These are phyloP conservation scores for Coniella vitis DNA, from an alignment of 2,329 filamentous ascomycete species.

Conservation along the genomic window DNA sequence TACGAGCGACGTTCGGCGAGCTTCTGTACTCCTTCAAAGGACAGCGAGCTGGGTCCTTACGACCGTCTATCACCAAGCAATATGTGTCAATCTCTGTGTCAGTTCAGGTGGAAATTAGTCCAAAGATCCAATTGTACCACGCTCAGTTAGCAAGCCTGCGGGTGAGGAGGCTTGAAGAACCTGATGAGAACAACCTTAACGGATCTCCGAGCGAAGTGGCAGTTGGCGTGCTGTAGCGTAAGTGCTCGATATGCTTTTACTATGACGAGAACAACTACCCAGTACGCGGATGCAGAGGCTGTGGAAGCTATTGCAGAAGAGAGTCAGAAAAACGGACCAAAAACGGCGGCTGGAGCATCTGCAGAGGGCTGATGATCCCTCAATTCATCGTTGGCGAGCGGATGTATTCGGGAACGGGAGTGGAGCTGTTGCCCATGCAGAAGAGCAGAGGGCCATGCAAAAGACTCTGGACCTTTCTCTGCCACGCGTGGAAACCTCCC, in stretches of 20 bases:
- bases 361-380: not conserved
- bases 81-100: not conserved
- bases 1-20: too few species aligned
- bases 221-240: too few species aligned
- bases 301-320: slow-evolving; percentile 8
- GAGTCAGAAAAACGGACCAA: slow-evolving; percentile 6
- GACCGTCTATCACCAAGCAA: not conserved
- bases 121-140: not conserved
- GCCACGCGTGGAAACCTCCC: too few species aligned
- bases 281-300: not conserved
- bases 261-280: not conserved
- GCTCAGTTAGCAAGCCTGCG: not conserved
- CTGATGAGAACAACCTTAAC: too few species aligned
- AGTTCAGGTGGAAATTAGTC: slow-evolving; percentile 3
- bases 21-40: too few species aligned
- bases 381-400: not conserved
- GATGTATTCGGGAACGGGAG: too few species aligned
- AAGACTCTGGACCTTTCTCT: too few species aligned
- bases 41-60: not conserved
- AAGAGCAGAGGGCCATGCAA: too few species aligned
- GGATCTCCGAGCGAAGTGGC: too few species aligned
- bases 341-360: not conserved
- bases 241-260: too few species aligned
- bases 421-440: too few species aligned
- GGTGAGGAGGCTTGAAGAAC: not conserved